Conservation (phyloP, 2,329 filamentous ascomycete species). For the Fusarium sp. region DNA sequence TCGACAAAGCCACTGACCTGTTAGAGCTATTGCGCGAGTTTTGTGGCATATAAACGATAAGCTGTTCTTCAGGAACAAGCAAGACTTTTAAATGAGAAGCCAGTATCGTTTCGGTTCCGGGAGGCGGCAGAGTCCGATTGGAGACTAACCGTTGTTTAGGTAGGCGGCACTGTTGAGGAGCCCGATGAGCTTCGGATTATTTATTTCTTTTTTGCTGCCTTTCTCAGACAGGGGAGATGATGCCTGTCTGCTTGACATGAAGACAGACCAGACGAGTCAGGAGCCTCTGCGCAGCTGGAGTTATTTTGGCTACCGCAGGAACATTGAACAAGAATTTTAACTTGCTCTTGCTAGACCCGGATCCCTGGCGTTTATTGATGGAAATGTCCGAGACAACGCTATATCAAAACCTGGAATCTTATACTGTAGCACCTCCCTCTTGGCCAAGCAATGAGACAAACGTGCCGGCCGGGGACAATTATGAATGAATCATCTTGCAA, state of each 20-base stretch:
- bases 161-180: slow-evolving; percentile 7
- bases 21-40: slow-evolving; percentile 18
- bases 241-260: neutral
- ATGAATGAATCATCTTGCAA: neutral
- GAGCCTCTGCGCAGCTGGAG: slow-evolving; percentile 15
- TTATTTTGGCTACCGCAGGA: slow-evolving; percentile 14
- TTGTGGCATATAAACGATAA: slow-evolving; percentile 21
- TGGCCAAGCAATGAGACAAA: slow-evolving; percentile 4
- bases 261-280: neutral
- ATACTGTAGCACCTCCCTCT: neutral
- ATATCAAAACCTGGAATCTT: slow-evolving; percentile 2
- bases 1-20: slow-evolving; percentile 13
- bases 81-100: slow-evolving; percentile 17
- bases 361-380: slow-evolving; percentile 15
- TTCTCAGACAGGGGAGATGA: neutral
- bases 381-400: slow-evolving; percentile 29
- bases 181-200: slow-evolving; percentile 36
- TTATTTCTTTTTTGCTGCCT: slow-evolving; percentile 4
- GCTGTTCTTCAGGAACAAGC: slow-evolving; percentile 25
- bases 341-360: slow-evolving; percentile 6
- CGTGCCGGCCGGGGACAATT: slow-evolving; percentile 1
- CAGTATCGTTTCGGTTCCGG: slow-evolving; percentile 21
- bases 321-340: slow-evolving; percentile 6
- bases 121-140: slow-evolving; percentile 18
- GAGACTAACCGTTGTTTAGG: neutral